These are phyloP conservation scores for Echria macrotheca DNA, from an alignment of 495 filamentous ascomycete species.

Conservation along the genomic window DNA sequence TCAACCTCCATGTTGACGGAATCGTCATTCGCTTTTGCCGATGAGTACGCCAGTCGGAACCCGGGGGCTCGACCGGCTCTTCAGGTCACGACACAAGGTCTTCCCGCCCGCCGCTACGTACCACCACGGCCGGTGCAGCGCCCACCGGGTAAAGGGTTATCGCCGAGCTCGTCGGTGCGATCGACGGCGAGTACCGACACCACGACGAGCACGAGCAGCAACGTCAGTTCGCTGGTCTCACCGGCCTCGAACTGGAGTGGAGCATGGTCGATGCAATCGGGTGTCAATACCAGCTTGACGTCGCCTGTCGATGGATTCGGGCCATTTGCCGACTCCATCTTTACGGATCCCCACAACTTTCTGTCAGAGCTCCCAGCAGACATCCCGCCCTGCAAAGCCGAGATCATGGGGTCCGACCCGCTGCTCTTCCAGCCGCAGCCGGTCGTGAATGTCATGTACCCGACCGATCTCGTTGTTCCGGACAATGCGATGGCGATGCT, in stretches of 20 bases:
- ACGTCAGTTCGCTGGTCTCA: slow-evolving; percentile 32
- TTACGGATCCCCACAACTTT: slow-evolving; percentile 19
- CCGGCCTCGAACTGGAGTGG: slow-evolving; percentile 32
- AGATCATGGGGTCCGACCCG: slow-evolving; percentile 20
- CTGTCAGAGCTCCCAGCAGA: slow-evolving; percentile 37
- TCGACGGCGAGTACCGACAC: slow-evolving; percentile 33
- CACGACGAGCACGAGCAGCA: slow-evolving; percentile 25
- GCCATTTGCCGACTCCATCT: slow-evolving; percentile 19
- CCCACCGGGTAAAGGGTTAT: slow-evolving; percentile 26
- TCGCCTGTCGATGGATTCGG: slow-evolving; percentile 27
- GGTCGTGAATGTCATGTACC: slow-evolving; percentile 16
- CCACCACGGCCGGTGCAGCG: slow-evolving; percentile 15
- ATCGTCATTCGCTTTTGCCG: slow-evolving; percentile 2
- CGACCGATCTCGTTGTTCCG: slow-evolving; percentile 29
- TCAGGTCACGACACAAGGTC: slow-evolving; percentile 26
- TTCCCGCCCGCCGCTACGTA: slow-evolving; percentile 19
- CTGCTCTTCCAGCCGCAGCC: slow-evolving; percentile 24
- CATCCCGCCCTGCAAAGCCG: slow-evolving; percentile 10
- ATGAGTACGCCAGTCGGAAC: slow-evolving; percentile 9
- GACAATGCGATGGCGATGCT: slow-evolving; percentile 14
- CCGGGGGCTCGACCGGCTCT: slow-evolving; percentile 18
- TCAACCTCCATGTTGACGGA: slow-evolving; percentile 9
- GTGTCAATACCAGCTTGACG: slow-evolving; percentile 27
- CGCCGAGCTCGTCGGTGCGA: slow-evolving; percentile 36
- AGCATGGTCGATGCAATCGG: slow-evolving; percentile 27